Base-by-base conservation (phyloP, 2,329 filamentous ascomycete species). In the Fusarium buharicum region DNA sequence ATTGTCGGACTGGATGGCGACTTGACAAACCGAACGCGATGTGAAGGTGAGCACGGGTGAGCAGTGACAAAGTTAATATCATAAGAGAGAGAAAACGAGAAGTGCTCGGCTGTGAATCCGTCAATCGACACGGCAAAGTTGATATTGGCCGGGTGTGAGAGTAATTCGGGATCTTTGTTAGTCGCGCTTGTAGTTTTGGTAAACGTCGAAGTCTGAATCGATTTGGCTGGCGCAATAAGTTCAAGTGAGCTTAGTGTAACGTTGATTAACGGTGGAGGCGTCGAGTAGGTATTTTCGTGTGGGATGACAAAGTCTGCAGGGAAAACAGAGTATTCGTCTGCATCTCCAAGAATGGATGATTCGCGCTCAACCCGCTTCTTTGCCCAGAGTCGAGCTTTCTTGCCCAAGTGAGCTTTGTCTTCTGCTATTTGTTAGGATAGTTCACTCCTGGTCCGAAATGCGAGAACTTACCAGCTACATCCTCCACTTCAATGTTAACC, bases 21-120 rank as follows among this genome's bases (percentile, higher is more conserved):
- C 69, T 84, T 86, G 46, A 88, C 70, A 50, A 88, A 82, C 59
- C 81, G 83, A 3, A 86, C 82, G 51, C 82, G 79, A 46, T 80
- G 79, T 2, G 85, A 86, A 2, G 84, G 82, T 6, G 84, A 81
- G 66, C 87, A 90, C 0, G 87, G 87, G 64, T 89, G 86, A 1
- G 86, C 86, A 1, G 87, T 89, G 16, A 89, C 84, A 70, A 90
- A 90, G 65, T 83, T 83, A 18, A 89, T 80, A 55, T 90, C 86
- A 62, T 86, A 83, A 6, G 75, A 74, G 10, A 90, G 73, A 1
- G 79, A 68, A 47, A 82, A 79, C 2, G 77, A 77, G 48, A 80
- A 66, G 51, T 81, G 75, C 39, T 79, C 75, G 1, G 77, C 75
- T 3, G 74, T 69, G 3, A 77, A 74, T 27, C 80, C 79, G 40